Evolutionary conservation across 1,139 yeast species (phyloP), one percentile per base, ranked within the genome.

Genomic region (Kodamaea suecica): DNA sequence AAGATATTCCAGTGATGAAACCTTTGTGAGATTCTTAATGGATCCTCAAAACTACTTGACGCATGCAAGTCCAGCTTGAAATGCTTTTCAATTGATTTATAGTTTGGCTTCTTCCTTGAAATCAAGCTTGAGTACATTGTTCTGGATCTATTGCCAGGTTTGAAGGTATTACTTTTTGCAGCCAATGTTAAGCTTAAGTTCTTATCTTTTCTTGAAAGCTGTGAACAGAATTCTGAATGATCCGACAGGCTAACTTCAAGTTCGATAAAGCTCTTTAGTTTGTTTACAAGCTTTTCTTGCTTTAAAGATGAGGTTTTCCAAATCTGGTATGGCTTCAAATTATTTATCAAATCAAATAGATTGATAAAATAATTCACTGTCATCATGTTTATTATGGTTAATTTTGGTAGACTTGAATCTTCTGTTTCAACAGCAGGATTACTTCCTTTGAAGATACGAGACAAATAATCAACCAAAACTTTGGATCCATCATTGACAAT

Each of bases 401-500:
- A 39, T 39, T 62, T 61, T 1, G 68, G 66, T 4, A 33, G 15
- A 6, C 13, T 13, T 4, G 27, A 36, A 8, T 29, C 29, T 9
- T 9, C 14, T 10, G 15, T 20, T 29, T 13, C 24, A 27, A 14
- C 10, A n/a, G n/a, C 12, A 11, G 11, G 16, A 10, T 13, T 2
- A 23, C 31, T 10, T 30, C 29, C 12, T 11, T 23, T 32, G 38
- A 42, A 44, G 23, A 45, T 30, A 6, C 43, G 34, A 5, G 44
- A 36, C 34, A 64, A 46, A 30, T 47, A 55, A 16, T 63, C 61
- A 5, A 60, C 52, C 33, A 66, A 53, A 4, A 46, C 44, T 9
- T 42, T 40, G 4, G 70, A 61, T 4, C 74, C 74, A 41, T 69
- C 73, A 44, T 69, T 68, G n/a, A 67, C 52, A 4, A 66, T 44